A percentile compares a stretch with the other conserved stretches of the same genome.
Evolutionary conservation across 192 early-diverging fungal species (phyloP).

Genomic region (Coemansia sp.): DNA sequence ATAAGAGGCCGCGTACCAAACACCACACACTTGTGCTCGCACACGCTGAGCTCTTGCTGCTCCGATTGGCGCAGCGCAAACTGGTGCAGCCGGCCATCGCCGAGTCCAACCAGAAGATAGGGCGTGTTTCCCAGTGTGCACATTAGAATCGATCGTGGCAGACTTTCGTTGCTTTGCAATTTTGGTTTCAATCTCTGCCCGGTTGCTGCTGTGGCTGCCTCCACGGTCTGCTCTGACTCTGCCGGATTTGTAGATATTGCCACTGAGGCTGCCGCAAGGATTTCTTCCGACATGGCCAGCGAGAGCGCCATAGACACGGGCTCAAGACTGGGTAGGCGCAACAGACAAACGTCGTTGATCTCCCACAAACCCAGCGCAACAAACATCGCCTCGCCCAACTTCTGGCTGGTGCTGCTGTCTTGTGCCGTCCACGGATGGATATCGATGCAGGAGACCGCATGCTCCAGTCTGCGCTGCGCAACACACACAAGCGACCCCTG

Average conservation of each 20-base stretch:
- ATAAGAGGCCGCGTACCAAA: constrained; percentile 77
- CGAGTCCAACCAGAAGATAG: constrained; percentile 79
- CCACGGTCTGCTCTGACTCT: background rate
- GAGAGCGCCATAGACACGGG: constrained; percentile 52
- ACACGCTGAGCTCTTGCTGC: background rate
- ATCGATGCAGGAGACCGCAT: constrained; percentile 77
- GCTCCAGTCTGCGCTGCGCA: constrained; percentile 55
- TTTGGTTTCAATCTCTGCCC: background rate
- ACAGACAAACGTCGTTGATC: constrained; percentile 60
- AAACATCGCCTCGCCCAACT: constrained; percentile 27
- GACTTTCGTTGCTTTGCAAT: constrained; percentile 18
- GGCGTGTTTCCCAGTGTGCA: constrained; percentile 61
- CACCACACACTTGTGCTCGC: constrained; percentile 62
- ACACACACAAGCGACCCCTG: constrained; percentile 25
- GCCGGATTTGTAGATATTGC: background rate
- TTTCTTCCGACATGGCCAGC: constrained; percentile 16
- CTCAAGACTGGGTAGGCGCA: constrained; percentile 61
- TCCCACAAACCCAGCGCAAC: constrained; percentile 80
- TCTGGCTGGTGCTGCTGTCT: background rate
- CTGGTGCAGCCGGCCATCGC: constrained; percentile 83
- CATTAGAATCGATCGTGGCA: constrained; percentile 71
- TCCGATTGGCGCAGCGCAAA: constrained; percentile 37
- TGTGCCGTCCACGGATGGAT: constrained; percentile 53
- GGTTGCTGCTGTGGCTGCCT: background rate
- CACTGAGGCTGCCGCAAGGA: background rate